Percentiles rank a stretch among this genome's conserved stretches.
Conservation (phyloP, 768 basidiomycete genomes). For the Psilocybe sp. region DNA sequence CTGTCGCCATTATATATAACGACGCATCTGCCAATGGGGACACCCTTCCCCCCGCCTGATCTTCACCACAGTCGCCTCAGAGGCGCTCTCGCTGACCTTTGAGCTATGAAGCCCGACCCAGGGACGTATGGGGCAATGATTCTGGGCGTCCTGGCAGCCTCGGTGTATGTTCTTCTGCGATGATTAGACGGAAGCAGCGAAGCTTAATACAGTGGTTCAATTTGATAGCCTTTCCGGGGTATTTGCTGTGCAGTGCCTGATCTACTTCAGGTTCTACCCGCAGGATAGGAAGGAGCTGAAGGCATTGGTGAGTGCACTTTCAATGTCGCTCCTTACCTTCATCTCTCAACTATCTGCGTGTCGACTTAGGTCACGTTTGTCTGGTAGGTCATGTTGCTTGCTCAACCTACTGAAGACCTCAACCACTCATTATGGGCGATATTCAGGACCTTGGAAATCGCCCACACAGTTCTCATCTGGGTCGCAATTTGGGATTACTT, state of each 20-base stretch:
- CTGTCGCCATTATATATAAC: too few relatives aligned
- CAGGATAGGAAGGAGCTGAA: slow-evolving; percentile 9
- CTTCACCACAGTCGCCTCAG: too few relatives aligned
- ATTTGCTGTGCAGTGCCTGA: slow-evolving; percentile 10
- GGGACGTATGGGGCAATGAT: slow-evolving; percentile 13
- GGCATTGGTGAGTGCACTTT: slow-evolving; percentile 5
- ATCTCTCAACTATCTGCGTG: neutral
- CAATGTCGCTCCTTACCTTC: neutral
- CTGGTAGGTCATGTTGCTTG: neutral
- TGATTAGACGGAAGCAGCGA: neutral
- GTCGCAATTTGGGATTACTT: slow-evolving; percentile 8
- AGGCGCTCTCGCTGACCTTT: neutral
- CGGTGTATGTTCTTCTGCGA: neutral
- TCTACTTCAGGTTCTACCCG: slow-evolving; percentile 11
- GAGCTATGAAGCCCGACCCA: slow-evolving; percentile 9
- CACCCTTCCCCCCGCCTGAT: too few relatives aligned
- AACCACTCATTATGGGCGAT: neutral
- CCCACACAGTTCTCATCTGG: slow-evolving; percentile 9
- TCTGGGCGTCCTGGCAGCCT: slow-evolving; percentile 11
- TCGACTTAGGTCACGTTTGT: neutral
- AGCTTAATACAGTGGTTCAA: neutral
- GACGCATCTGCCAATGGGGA: too few relatives aligned
- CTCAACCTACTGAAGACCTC: neutral
- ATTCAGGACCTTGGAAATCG: slow-evolving; percentile 7
- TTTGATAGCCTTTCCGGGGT: slow-evolving; percentile 9